Evolutionary conservation across 2,329 filamentous ascomycete genomes (phyloP).

Genomic region (Alternaria viburni): DNA sequence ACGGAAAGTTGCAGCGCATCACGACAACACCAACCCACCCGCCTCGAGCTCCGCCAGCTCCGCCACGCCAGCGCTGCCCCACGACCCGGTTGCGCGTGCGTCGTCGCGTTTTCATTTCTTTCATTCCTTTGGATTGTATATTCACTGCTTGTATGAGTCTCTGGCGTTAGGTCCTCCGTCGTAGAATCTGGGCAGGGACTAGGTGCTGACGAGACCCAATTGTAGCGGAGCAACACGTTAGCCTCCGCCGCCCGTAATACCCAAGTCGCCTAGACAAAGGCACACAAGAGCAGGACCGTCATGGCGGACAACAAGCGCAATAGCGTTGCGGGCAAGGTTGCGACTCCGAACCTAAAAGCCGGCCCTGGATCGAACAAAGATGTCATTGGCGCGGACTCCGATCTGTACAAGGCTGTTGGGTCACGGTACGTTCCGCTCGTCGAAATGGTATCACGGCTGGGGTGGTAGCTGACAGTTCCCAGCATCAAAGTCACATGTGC

Average conservation of each 20-base stretch:
- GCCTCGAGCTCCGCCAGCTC: slow-evolving; percentile 21
- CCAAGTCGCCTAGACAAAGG: slow-evolving; percentile 49
- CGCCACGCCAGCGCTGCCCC: slow-evolving; percentile 27
- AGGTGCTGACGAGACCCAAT: slow-evolving; percentile 16
- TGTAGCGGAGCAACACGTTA: slow-evolving; percentile 9
- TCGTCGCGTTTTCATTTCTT: slow-evolving; percentile 41
- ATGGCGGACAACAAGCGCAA: slow-evolving; percentile 68
- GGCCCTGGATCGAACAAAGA: slow-evolving; percentile 50
- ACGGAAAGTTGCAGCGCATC: slow-evolving; percentile 20
- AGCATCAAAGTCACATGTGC: slow-evolving; percentile 66
- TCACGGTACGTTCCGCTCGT: slow-evolving; percentile 58
- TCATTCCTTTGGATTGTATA: slow-evolving; percentile 49
- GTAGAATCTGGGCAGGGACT: slow-evolving; percentile 18
- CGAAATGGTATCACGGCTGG: too few relatives aligned
- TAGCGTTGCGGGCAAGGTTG: slow-evolving; percentile 60
- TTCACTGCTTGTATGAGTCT: slow-evolving; percentile 45
- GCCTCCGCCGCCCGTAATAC: slow-evolving; percentile 6
- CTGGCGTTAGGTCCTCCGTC: slow-evolving; percentile 40
- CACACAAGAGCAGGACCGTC: slow-evolving; percentile 56
- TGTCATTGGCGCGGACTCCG: slow-evolving; percentile 59
- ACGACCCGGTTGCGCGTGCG: slow-evolving; percentile 31
- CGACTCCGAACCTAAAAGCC: slow-evolving; percentile 55
- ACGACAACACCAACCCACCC: slow-evolving; percentile 20
- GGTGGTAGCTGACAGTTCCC: slow-evolving; percentile 21
- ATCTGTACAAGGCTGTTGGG: slow-evolving; percentile 66